Base-by-base conservation (phyloP, 176 grass and related monocot genomes). In the Carex kokanica region DNA sequence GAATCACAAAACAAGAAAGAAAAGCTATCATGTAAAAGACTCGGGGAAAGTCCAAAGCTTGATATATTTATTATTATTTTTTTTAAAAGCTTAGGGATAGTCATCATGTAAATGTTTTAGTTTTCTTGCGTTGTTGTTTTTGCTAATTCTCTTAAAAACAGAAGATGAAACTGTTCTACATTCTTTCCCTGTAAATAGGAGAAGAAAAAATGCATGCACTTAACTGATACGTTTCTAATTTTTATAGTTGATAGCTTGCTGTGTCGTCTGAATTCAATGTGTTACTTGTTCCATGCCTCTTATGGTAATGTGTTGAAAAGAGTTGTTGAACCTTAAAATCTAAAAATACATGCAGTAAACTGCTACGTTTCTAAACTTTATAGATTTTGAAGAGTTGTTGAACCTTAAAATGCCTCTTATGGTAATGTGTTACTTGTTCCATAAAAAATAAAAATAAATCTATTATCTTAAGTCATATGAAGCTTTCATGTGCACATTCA, bases 141-240 rank as follows among this genome's bases (percentile, higher is more conserved):
- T 80, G 9, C 15, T 31, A 17, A 54, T 79, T 54, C 24, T 79
- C 24, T 40, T 69, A 14, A 69, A 68, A 69, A 69, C 54, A 60
- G 53, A 60, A 60, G 31, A 79, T 27, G 52, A 32, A 81, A 21
- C 7, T 66, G 38, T 6, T 27, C 11, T 16, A 2, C 36, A 81
- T 81, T 81, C 38, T 81, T 62, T 81, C 58, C 55, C 34, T 81
- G 79, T 81, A 81, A 40, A 81, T 81, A 49, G 13, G 31, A 81
- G 18, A 21, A 29, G 57, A 45, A 63, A 25, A 59, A n/a, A 6
- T 16, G 17, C 45, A 29, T 53, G 5, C 72, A 54, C 21, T 73
- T 24, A 51, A 75, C 23, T 53, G 10, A 6, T 15, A 31, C 0
- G 10, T 29, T 75, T 53, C 8, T 52, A 27, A 16, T 27, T 0